phyloP scores from a whole-genome alignment of 495 filamentous ascomycete genomes.

The Neurospora discreta region DNA sequence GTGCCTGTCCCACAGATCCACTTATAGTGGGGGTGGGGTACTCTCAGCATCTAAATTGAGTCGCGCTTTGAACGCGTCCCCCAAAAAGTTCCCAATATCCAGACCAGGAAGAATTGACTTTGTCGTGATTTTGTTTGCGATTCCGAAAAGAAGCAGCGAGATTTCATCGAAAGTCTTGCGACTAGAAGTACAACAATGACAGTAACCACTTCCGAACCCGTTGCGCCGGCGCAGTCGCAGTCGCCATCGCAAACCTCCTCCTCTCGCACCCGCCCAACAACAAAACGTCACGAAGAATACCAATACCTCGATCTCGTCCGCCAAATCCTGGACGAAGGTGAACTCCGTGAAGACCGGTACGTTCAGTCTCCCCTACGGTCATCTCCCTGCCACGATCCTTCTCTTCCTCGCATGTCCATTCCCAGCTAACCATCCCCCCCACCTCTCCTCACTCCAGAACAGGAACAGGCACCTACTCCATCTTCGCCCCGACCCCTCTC shows the following conservation, averaged over 20 bases:
- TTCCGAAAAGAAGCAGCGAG: neutral
- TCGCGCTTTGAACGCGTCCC: neutral
- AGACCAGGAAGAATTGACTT: neutral
- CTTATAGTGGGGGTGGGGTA: neutral
- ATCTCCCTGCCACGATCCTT: no score
- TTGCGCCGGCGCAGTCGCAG: neutral
- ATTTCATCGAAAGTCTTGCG: neutral
- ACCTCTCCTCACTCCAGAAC: constrained; percentile 42
- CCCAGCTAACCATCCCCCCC: neutral
- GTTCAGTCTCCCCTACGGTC: neutral
- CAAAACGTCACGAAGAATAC: constrained; percentile 17
- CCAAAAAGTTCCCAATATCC: neutral
- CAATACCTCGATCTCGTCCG: constrained; percentile 24
- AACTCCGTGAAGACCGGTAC: constrained; percentile 21
- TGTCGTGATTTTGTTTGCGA: neutral
- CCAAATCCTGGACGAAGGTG: constrained; percentile 19
- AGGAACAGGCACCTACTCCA: constrained; percentile 79
- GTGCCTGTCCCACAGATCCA: neutral
- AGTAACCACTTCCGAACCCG: neutral
- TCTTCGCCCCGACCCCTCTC: constrained; percentile 77
- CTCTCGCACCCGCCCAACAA: neutral
- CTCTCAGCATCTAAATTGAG: neutral
- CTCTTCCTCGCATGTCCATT: neutral
- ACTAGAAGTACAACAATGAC: constrained; percentile 3
- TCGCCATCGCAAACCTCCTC: neutral